These are phyloP conservation scores for Stephania yunnanensis DNA, from an alignment of 164 flowering plant species.

Conservation along the genomic window DNA sequence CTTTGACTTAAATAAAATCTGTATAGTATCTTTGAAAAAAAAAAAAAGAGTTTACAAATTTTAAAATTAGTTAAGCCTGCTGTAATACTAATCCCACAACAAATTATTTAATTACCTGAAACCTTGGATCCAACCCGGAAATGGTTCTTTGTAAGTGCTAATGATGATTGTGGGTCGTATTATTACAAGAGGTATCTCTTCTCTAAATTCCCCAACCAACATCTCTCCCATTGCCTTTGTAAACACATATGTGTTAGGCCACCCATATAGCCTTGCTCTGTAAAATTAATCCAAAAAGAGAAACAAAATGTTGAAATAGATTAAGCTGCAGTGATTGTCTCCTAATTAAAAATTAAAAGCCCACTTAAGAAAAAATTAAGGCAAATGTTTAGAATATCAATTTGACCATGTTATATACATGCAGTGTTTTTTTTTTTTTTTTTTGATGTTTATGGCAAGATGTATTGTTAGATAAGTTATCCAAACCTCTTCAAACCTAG, in stretches of 20 bases:
- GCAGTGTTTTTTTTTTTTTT: neutral
- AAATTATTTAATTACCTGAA: slow-evolving; percentile 28
- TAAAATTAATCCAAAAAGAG: neutral
- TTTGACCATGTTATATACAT: too few species aligned
- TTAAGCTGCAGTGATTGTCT: neutral
- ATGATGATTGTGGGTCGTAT: slow-evolving; percentile 36
- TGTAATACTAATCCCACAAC: too few species aligned
- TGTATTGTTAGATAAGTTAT: neutral
- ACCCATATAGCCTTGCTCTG: slow-evolving; percentile 41
- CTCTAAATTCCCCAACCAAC: slow-evolving; percentile 27
- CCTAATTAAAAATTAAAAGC: too few species aligned
- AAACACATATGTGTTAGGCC: slow-evolving; percentile 51
- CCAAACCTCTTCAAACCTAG: slow-evolving; percentile 52
- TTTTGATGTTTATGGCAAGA: neutral
- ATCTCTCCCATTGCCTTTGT: slow-evolving; percentile 47
- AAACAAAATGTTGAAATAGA: neutral
- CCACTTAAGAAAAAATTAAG: neutral
- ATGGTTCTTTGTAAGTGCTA: slow-evolving; percentile 38
- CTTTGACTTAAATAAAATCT: too few species aligned
- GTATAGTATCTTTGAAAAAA: too few species aligned
- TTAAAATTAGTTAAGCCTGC: too few species aligned
- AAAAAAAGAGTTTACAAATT: neutral
- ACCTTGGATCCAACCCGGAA: slow-evolving; percentile 51
- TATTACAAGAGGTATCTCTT: slow-evolving; percentile 28
- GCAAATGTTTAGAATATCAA: neutral